Base-by-base conservation (phyloP, 108 stramenopile genomes). In the Cylindrotheca closterium region DNA sequence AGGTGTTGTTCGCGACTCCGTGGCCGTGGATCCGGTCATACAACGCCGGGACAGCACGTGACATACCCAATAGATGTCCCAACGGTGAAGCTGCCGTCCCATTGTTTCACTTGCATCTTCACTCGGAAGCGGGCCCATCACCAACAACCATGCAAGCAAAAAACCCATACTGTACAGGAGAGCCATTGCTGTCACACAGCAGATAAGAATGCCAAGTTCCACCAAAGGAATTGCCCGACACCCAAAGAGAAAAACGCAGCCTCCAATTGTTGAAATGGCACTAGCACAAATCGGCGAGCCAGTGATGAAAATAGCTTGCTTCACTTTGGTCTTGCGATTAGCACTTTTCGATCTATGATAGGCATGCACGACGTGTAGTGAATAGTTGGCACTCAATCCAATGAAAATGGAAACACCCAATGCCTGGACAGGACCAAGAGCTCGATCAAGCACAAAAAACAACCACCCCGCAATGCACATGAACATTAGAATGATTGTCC, bases 341-440 rank as follows among this genome's bases (percentile, higher is more conserved):
- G 2, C 18, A 21, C 59, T 47, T 23, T 47, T 60, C 15, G 59
- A 60, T 0, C 45, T 23, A 47, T 60, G 59, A 42, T 60, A 60
- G 59, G 59, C 37, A 60, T 60, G 59, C 5, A 60, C 59, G 28
- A 60, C 59, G 26, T 60, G 59, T 17, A 60, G 46, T 42, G 59
- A 60, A 15, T 60, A 60, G 31, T 60, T 60, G 22, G 59, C 59
- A 47, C 59, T 60, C 21, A 60, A 42, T 24, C 59, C 59, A 2
- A 60, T 60, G 59, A 60, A 60, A 4, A 60, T 60, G 5, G 59
- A 60, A 15, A 60, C 59, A 15, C 59, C 59, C 0, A 60, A 27
- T 46, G 59, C 59, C 45, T 60, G 42, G 34, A 60, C 59, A 17
- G 59, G 59, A 3, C 59, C 59, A 22, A 60, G 46, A 15, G 45